Evolutionary conservation across 2,329 filamentous ascomycete genomes (phyloP), one percentile per base, ranked within the genome.

Genomic region (Ophiostoma quercus): DNA sequence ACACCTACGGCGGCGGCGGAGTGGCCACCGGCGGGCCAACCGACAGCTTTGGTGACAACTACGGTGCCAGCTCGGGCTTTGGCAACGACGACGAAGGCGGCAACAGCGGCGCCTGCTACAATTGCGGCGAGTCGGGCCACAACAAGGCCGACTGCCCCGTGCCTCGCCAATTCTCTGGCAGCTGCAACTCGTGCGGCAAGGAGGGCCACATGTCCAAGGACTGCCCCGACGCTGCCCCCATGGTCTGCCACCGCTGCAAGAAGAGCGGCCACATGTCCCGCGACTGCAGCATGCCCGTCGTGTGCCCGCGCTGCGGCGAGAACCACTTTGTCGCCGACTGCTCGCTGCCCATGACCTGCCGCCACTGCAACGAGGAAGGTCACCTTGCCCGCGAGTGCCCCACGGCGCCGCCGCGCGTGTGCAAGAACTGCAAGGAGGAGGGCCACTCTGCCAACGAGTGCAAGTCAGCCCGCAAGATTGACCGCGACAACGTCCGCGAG

Each of bases 101-200:
- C 78, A 75, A 80, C 76, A 75, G 80, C 76, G 80, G 82, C 29
- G 81, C 80, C 63, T 88, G 86, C 79, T 88, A 79, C 82, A 88
- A 88, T 77, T 89, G 87, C 73, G 84, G 85, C 68, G 78, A 88
- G 74, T 47, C 69, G 3, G 54, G 87, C 16, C 88, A 90, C 80
- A 86, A 81, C 78, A 89, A 88, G 78, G 78, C 82, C 1, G 87
- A 90, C 8, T 90, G 88, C 74, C 74, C 85, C 22, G 87, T 89
- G 69, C 82, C 84, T 19, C 79, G 78, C 34, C 83, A 85, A 47
- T 74, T 77, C 43, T 67, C 54, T 22, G 76, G 75, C 41, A 70
- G 72, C 25, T 77, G 76, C 71, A 74, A 73, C 37, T 79, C 77
- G 71, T 87, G 84, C 76, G 79, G 83, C 71, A 75, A 84, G 74